These are phyloP conservation scores for Puccinia polysora DNA, from an alignment of 1,284 basidiomycete genomes.

Conservation along the genomic window DNA sequence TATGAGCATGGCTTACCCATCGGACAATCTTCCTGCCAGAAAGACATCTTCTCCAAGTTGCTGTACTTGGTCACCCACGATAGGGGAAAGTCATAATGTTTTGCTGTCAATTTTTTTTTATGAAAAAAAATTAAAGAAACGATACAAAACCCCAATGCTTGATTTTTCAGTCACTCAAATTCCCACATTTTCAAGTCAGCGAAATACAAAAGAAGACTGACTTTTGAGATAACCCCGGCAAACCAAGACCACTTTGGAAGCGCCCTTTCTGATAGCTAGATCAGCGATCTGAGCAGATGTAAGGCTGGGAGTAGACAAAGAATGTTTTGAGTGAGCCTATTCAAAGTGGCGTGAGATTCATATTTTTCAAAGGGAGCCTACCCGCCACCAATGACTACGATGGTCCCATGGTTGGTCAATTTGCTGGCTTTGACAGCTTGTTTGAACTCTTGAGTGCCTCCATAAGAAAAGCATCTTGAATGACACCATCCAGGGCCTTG, in stretches of 20 bases:
- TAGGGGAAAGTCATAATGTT: constrained; percentile 41
- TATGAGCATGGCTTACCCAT: constrained; percentile 12
- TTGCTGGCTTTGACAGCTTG: constrained; percentile 25
- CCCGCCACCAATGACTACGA: constrained; percentile 43
- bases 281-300: constrained; percentile 42
- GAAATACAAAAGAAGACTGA: not conserved
- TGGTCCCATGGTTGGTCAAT: constrained; percentile 5
- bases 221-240: constrained; percentile 43
- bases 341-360: not conserved
- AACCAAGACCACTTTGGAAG: constrained; percentile 28
- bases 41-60: constrained; percentile 42
- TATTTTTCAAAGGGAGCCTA: not conserved
- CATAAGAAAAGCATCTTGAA: constrained; percentile 36
- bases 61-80: constrained; percentile 43
- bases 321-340: not conserved
- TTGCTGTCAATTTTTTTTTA: constrained; percentile 17
- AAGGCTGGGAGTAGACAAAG: not conserved
- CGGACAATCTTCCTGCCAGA: constrained; percentile 43
- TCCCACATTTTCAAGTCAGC: not conserved
- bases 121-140: not conserved
- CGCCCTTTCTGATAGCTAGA: constrained; percentile 39
- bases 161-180: not conserved
- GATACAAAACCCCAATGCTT: not conserved
- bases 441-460: constrained; percentile 36
- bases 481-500: constrained; percentile 41